These are phyloP conservation scores for Glebionis coronaria DNA, from an alignment of 129 eudicot genomes.

Conservation along the genomic window DNA sequence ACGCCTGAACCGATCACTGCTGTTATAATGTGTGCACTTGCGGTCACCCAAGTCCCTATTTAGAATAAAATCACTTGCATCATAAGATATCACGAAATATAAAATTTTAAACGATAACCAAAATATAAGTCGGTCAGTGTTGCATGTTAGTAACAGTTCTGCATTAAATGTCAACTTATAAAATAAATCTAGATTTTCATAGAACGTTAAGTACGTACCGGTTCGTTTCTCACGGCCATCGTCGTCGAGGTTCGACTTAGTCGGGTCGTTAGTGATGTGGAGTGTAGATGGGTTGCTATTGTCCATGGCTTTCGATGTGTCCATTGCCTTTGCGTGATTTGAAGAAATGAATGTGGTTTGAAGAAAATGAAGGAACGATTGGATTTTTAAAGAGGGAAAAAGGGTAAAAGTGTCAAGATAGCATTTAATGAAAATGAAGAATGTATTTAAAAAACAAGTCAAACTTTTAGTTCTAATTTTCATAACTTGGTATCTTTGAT, in stretches of 20 bases:
- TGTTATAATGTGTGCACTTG: conserved; percentile 91
- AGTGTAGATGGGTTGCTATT: not conserved
- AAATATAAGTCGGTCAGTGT: not conserved
- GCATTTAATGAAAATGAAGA: not conserved
- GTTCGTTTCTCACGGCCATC: conserved; percentile 80
- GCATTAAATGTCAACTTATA: not conserved
- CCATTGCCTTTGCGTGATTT: not conserved
- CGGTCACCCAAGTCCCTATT: conserved; percentile 36
- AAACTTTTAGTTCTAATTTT: no score
- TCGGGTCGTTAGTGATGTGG: conserved; percentile 7
- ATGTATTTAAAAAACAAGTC: no score
- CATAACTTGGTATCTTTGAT: no score
- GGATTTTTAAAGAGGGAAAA: not conserved
- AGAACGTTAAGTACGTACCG: conserved; percentile 47
- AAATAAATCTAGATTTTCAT: not conserved
- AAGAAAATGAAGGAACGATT: not conserved
- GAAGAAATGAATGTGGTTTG: not conserved
- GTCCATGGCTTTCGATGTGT: conserved; percentile 7
- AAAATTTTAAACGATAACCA: not conserved
- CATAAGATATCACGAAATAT: not conserved
- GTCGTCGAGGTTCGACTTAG: conserved; percentile 56
- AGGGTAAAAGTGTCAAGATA: conserved; percentile 4
- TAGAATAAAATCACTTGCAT: not conserved
- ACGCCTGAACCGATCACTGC: conserved; percentile 97
- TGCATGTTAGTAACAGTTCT: not conserved